phyloP scores from a whole-genome alignment of 768 basidiomycete genomes.

The Podaxis carcinomalis region DNA sequence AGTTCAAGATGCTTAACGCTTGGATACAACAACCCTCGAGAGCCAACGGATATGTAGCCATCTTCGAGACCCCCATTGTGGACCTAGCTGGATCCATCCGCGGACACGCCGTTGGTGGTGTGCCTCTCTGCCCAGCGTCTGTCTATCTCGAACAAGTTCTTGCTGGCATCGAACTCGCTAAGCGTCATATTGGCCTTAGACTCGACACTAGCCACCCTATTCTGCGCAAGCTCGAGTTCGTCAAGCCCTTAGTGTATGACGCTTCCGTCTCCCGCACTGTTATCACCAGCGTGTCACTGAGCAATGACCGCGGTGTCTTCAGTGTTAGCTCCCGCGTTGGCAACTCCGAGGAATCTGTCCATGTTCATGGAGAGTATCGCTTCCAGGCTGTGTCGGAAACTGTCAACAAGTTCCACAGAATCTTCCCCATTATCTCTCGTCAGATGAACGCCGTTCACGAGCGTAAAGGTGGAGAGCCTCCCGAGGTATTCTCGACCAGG shows the following conservation, averaged over 20 bases:
- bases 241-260: conserved; percentile 47
- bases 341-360: conserved; percentile 28
- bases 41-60: conserved; percentile 32
- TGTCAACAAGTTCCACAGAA: conserved; percentile 31
- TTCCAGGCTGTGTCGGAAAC: conserved; percentile 29
- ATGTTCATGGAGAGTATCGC: conserved; percentile 44
- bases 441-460: conserved; percentile 27
- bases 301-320: conserved; percentile 38
- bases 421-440: conserved; percentile 30
- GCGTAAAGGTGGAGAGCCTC: conserved; percentile 18
- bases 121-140: conserved; percentile 62
- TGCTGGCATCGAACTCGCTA: conserved; percentile 36
- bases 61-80: conserved; percentile 53
- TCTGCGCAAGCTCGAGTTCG: conserved; percentile 39
- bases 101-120: conserved; percentile 54
- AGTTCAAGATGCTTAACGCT: conserved; percentile 7
- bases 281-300: conserved; percentile 27
- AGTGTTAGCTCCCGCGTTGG: conserved; percentile 37
- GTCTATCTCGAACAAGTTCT: conserved; percentile 40
- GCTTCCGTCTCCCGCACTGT: conserved; percentile 7
- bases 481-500: conserved; percentile 47
- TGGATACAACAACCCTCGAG: conserved; percentile 27
- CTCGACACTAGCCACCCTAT: conserved; percentile 6
- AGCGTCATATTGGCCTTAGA: conserved; percentile 1
- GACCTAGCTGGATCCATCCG: conserved; percentile 41